phyloP scores from a whole-genome alignment of 768 basidiomycete species.

The Hemileccinum impolitum region DNA sequence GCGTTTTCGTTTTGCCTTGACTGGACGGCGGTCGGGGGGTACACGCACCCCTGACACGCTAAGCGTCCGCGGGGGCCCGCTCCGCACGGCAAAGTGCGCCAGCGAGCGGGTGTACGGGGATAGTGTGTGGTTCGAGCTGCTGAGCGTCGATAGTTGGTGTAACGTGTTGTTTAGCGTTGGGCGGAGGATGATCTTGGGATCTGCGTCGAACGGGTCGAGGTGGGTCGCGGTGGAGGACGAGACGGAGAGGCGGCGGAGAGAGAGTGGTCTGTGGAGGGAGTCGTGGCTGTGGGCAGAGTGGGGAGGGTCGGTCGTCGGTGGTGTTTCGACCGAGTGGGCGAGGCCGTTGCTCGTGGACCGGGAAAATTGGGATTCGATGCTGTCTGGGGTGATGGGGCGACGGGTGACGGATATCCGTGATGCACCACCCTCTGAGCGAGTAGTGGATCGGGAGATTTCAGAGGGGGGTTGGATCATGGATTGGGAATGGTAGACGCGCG shows the following conservation, averaged over 20 bases:
- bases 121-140: conserved; percentile 87
- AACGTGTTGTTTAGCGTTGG: conserved; percentile 71
- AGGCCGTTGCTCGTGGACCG: conserved; percentile 46
- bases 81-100: conserved; percentile 89
- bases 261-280: conserved; percentile 14
- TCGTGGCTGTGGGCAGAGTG: conserved; percentile 16
- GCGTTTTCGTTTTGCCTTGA: conserved; percentile 76
- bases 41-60: conserved; percentile 33
- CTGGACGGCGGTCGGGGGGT: conserved; percentile 46
- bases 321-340: conserved; percentile 44
- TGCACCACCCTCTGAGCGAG: conserved; percentile 55
- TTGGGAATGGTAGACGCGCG: conserved; percentile 82
- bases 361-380: conserved; percentile 48
- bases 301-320: conserved; percentile 36
- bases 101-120: conserved; percentile 90
- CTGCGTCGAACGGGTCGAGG: conserved; percentile 37
- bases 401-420: conserved; percentile 11
- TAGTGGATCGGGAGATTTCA: conserved; percentile 13
- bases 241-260: conserved; percentile 34
- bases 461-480: conserved; percentile 59
- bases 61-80: conserved; percentile 63
- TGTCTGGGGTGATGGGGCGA: conserved; percentile 42
- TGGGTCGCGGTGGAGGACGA: conserved; percentile 24
- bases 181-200: conserved; percentile 60
- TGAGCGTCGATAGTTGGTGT: conserved; percentile 83